A percentile compares a stretch with the other conserved stretches of the same genome.
Evolutionary conservation across 1,284 basidiomycete species (phyloP).

Genomic region (Ganoderma lucidum): DNA sequence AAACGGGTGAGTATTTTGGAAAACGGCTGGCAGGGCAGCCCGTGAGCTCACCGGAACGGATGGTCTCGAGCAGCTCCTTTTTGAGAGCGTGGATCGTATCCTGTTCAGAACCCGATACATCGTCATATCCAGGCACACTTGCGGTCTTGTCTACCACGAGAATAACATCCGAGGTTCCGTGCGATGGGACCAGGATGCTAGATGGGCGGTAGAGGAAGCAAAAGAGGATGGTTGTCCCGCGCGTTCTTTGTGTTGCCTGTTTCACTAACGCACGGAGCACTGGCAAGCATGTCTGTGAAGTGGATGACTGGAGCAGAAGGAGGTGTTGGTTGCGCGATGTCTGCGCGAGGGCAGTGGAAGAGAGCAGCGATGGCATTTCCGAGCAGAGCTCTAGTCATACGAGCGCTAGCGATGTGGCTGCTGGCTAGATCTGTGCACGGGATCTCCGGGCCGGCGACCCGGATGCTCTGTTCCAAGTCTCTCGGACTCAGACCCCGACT

Average conservation of each 20-base stretch:
- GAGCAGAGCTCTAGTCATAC: background rate
- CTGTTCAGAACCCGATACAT: slow-evolving; percentile 40
- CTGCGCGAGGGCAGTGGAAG: slow-evolving; percentile 45
- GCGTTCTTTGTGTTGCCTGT: slow-evolving; percentile 18
- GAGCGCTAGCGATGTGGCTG: background rate
- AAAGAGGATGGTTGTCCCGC: slow-evolving; percentile 55
- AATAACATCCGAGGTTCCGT: slow-evolving; percentile 39
- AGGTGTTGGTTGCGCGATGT: slow-evolving; percentile 54
- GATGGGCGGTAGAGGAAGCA: slow-evolving; percentile 66
- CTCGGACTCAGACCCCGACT: background rate
- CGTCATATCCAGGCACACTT: slow-evolving; percentile 62
- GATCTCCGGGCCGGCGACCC: background rate
- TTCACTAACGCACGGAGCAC: slow-evolving; percentile 46
- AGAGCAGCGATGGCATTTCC: slow-evolving; percentile 46
- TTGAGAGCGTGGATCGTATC: slow-evolving; percentile 25
- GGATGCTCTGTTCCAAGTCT: no score
- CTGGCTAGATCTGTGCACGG: background rate
- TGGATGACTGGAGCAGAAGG: slow-evolving; percentile 70
- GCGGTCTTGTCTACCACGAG: slow-evolving; percentile 60
- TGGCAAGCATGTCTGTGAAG: slow-evolving; percentile 67
- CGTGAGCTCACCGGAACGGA: slow-evolving; percentile 54
- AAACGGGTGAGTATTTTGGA: background rate
- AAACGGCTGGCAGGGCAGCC: background rate
- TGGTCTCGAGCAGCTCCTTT: slow-evolving; percentile 48
- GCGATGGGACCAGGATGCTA: slow-evolving; percentile 44